These are phyloP conservation scores for Letharia lupina DNA, from an alignment of 495 filamentous ascomycete genomes.

Conservation along the genomic window DNA sequence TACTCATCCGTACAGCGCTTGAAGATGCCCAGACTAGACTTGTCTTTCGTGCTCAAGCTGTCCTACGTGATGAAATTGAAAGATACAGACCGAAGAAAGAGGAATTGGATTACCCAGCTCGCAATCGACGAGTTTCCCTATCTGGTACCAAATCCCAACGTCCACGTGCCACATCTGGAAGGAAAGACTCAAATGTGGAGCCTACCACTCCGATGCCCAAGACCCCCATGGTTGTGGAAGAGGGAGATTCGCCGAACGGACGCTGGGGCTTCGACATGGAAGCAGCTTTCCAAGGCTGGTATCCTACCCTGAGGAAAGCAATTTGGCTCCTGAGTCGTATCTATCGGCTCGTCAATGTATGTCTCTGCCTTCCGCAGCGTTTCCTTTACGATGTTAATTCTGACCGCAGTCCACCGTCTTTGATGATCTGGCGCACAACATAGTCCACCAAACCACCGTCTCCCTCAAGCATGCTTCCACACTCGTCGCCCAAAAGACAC, in stretches of 20 bases:
- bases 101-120: constrained; percentile 58
- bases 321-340: constrained; percentile 78
- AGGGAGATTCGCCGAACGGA: constrained; percentile 38
- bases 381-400: not conserved
- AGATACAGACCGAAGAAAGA: constrained; percentile 58
- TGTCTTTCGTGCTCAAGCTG: constrained; percentile 60
- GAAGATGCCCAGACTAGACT: constrained; percentile 69
- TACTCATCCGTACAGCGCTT: constrained; percentile 57
- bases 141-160: constrained; percentile 40
- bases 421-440: constrained; percentile 68
- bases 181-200: constrained; percentile 37
- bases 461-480: constrained; percentile 51
- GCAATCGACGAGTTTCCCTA: constrained; percentile 39
- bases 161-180: constrained; percentile 33
- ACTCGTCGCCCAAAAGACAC: constrained; percentile 44
- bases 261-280: constrained; percentile 49
- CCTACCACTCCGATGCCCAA: constrained; percentile 43
- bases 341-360: constrained; percentile 72
- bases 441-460: constrained; percentile 62
- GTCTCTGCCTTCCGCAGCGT: constrained; percentile 33
- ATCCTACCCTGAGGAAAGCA: constrained; percentile 65
- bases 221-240: constrained; percentile 42
- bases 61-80: constrained; percentile 63
- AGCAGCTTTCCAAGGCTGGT: constrained; percentile 45
- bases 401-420: constrained; percentile 55